A percentile compares a stretch with the other conserved stretches of the same genome.
Evolutionary conservation across 2,329 filamentous ascomycete genomes (phyloP).

Genomic region (Calonectria pseudoturangicola): DNA sequence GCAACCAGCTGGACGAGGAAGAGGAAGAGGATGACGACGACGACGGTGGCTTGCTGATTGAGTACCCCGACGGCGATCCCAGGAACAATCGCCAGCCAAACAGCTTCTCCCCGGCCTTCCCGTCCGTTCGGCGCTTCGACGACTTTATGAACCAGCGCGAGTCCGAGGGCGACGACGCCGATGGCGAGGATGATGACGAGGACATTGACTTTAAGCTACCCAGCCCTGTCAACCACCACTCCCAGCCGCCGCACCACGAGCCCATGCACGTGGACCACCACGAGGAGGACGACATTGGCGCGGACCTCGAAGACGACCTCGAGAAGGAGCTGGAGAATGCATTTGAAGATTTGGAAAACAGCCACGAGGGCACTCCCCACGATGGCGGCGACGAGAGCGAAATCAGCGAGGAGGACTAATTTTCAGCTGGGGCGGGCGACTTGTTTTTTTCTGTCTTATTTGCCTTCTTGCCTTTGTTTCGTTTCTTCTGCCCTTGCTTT

Average conservation of each 20-base stretch:
- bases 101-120: slow-evolving; percentile 71
- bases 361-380: slow-evolving; percentile 67
- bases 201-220: slow-evolving; percentile 71
- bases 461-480: not conserved
- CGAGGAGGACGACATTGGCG: slow-evolving; percentile 56
- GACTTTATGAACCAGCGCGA: slow-evolving; percentile 70
- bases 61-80: slow-evolving; percentile 73
- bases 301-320: slow-evolving; percentile 61
- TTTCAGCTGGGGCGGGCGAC: not conserved
- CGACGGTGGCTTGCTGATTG: slow-evolving; percentile 74
- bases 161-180: slow-evolving; percentile 67
- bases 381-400: slow-evolving; percentile 75
- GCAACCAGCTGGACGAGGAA: slow-evolving; percentile 65
- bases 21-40: slow-evolving; percentile 74
- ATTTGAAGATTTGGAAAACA: slow-evolving; percentile 72
- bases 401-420: slow-evolving; percentile 79
- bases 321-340: slow-evolving; percentile 73
- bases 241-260: slow-evolving; percentile 52
- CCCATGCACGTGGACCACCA: slow-evolving; percentile 53
- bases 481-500: not conserved
- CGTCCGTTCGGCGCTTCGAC: slow-evolving; percentile 69
- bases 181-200: slow-evolving; percentile 69
- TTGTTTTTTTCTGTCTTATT: slow-evolving; percentile 8
- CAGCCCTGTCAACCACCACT: slow-evolving; percentile 69
- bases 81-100: slow-evolving; percentile 55